Percentiles rank a stretch among this genome's conserved stretches.
These are phyloP conservation scores for Leavenworthia alabamica DNA, from an alignment of 345 rosid species.

Conservation along the genomic window DNA sequence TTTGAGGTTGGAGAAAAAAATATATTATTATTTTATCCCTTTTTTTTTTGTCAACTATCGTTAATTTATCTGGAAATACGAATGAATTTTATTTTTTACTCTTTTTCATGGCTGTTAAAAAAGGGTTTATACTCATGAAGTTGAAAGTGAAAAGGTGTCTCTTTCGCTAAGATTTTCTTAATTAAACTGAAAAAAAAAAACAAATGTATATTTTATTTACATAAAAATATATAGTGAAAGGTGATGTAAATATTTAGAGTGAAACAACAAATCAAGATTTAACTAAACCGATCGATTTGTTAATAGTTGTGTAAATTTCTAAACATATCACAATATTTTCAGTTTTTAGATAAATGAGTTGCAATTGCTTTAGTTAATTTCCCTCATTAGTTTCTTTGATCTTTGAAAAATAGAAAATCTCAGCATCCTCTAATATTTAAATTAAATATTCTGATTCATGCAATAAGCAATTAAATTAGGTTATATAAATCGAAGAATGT, in stretches of 20 bases:
- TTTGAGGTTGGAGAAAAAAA: conserved; percentile 20
- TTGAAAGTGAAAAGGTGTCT: conserved; percentile 22
- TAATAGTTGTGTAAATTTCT: not conserved
- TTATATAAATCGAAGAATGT: not conserved
- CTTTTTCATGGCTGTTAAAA: not conserved
- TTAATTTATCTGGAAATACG: conserved; percentile 7
- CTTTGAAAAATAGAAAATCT: conserved; percentile 1
- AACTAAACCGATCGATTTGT: not conserved
- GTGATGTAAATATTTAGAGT: not conserved
- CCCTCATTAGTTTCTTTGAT: not conserved
- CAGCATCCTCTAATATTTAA: conserved; percentile 8
- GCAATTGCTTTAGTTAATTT: too few species aligned
- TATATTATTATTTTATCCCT: too few species aligned
- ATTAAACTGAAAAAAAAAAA: conserved; percentile 3
- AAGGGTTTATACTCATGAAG: not conserved
- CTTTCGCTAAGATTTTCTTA: conserved; percentile 23
- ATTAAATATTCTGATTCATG: conserved; percentile 18
- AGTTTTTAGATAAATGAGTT: not conserved
- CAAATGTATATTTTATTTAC: conserved; percentile 5
- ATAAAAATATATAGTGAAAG: not conserved
- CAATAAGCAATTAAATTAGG: conserved; percentile 19
- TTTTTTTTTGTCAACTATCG: too few species aligned
- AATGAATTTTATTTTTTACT: not conserved
- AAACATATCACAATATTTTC: not conserved
- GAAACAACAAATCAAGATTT: not conserved